These are phyloP conservation scores for Corymbia maculata DNA, from an alignment of 345 rosid genomes.

Conservation along the genomic window DNA sequence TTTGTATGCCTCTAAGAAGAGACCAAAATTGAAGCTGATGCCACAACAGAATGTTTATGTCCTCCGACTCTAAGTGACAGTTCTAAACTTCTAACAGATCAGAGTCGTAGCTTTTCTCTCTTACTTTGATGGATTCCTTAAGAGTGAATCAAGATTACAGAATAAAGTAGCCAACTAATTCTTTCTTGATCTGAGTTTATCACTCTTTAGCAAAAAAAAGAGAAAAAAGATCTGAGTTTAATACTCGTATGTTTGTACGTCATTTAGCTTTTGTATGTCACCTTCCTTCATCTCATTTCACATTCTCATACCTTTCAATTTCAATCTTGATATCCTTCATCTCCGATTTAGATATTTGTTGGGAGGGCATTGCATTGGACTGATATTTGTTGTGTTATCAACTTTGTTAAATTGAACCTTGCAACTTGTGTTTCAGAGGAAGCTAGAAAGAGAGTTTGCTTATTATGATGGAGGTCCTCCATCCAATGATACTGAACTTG, in stretches of 20 bases:
- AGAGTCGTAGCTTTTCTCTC: background rate
- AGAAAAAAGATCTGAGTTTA: background rate
- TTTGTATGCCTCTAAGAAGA: background rate
- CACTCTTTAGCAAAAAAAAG: background rate
- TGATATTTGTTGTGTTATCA: background rate
- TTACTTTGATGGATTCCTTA: background rate
- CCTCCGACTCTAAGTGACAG: background rate
- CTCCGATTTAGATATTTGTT: background rate
- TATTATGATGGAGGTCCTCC: slow-evolving; percentile 31
- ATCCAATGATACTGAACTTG: slow-evolving; percentile 16
- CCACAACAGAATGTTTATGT: background rate
- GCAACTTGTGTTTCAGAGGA: slow-evolving; percentile 39
- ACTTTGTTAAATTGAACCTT: background rate
- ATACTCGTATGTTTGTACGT: background rate
- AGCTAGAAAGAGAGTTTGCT: slow-evolving; percentile 47
- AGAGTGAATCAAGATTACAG: background rate
- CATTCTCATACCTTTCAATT: background rate
- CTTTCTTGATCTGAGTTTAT: background rate
- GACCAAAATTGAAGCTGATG: background rate
- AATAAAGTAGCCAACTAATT: background rate
- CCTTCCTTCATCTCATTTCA: background rate
- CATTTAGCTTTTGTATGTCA: background rate
- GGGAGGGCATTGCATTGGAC: background rate
- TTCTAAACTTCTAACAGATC: background rate
- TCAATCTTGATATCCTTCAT: background rate